A percentile compares a stretch with the other conserved stretches of the same genome.
Evolutionary conservation across 1,284 basidiomycete genomes (phyloP).

Genomic region (Heterobasidion irregulare): DNA sequence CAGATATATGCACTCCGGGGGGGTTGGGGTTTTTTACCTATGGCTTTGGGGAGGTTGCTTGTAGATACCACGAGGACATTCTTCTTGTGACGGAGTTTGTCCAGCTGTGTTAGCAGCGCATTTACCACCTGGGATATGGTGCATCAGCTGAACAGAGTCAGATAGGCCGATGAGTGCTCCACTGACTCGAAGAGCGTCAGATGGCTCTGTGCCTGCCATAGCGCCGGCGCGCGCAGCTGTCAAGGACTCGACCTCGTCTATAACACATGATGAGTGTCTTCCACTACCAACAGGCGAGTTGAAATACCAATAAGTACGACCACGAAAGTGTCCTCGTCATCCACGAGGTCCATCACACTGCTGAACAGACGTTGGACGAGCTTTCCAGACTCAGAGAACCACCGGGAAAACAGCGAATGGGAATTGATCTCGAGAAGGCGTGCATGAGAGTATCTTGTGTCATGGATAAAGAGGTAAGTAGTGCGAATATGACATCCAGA

Average conservation of each 20-base stretch:
- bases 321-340: slow-evolving; percentile 87
- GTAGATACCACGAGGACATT: slow-evolving; percentile 97
- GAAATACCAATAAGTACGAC: slow-evolving; percentile 84
- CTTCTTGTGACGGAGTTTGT: slow-evolving; percentile 88
- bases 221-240: slow-evolving; percentile 93
- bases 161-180: not conserved
- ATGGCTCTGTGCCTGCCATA: slow-evolving; percentile 90
- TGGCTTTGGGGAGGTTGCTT: slow-evolving; percentile 90
- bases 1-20: not conserved
- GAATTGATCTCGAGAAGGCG: slow-evolving; percentile 96
- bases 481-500: not conserved
- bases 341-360: slow-evolving; percentile 81
- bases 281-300: not conserved
- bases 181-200: slow-evolving; percentile 87
- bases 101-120: slow-evolving; percentile 92
- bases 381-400: slow-evolving; percentile 99
- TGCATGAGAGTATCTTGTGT: slow-evolving; percentile 72
- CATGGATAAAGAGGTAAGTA: not conserved
- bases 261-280: slow-evolving; percentile 1
- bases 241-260: slow-evolving; percentile 95
- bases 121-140: slow-evolving; percentile 78
- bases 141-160: not conserved
- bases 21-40: slow-evolving; percentile 47
- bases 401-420: slow-evolving; percentile 91
- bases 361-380: slow-evolving; percentile 92